Evolutionary conservation across 257 asterid species (phyloP).

Genomic region (Gardenia jasminoides): DNA sequence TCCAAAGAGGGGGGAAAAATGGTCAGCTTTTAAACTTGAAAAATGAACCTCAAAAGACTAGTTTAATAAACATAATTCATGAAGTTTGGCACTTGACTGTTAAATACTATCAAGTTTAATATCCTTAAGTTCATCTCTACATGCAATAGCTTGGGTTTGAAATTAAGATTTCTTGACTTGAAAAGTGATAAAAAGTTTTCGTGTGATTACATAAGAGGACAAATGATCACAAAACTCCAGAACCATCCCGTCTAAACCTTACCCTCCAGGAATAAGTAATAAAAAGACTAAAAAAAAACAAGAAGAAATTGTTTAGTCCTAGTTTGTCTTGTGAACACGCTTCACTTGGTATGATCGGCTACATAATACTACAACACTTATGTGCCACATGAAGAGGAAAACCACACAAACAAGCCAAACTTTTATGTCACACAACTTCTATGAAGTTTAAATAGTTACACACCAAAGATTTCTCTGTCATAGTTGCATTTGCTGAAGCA

Average conservation of each 20-base stretch:
- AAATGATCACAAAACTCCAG: neutral
- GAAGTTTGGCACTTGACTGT: neutral
- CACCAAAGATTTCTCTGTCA: conserved; percentile 70
- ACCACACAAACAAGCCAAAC: no score
- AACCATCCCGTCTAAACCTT: neutral
- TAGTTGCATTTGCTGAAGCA: conserved; percentile 25
- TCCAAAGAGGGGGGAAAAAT: conserved; percentile 10
- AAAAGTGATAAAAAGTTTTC: neutral
- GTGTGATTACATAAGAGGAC: neutral
- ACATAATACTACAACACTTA: neutral
- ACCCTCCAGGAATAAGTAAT: neutral
- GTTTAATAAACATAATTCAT: neutral
- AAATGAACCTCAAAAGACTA: neutral
- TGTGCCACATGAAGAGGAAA: neutral
- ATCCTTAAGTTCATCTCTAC: neutral
- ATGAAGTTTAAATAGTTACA: conserved; percentile 1
- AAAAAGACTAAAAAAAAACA: no score
- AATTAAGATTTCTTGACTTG: neutral
- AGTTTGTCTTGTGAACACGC: neutral
- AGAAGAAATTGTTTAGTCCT: no score
- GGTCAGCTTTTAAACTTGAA: neutral
- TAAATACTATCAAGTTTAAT: neutral
- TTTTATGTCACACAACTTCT: neutral
- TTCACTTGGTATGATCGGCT: neutral
- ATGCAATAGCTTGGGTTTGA: neutral